These are phyloP conservation scores for Termitomyces sp. DNA, from an alignment of 768 basidiomycete species.

Conservation along the genomic window DNA sequence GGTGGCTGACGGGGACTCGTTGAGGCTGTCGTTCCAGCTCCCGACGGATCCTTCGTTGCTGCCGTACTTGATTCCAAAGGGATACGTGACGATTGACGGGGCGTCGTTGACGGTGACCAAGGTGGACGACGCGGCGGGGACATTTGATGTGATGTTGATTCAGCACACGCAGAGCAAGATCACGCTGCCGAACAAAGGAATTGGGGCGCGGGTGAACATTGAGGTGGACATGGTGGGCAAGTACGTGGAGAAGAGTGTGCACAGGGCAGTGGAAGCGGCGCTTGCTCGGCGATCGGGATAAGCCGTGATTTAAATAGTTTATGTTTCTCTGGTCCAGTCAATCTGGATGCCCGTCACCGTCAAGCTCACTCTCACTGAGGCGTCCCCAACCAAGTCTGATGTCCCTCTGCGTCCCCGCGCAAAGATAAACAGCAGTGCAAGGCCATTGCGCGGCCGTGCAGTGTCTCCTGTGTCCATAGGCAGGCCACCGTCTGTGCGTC, in stretches of 20 bases:
- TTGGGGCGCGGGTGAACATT: conserved; percentile 86
- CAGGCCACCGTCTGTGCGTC: too few species aligned
- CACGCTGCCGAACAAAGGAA: conserved; percentile 66
- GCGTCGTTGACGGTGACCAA: conserved; percentile 87
- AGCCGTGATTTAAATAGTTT: conserved; percentile 2
- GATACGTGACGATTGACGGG: conserved; percentile 93
- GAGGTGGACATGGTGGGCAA: conserved; percentile 96
- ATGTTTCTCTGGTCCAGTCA: too few species aligned
- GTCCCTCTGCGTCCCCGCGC: conserved; percentile 45
- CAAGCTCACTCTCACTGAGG: conserved; percentile 43
- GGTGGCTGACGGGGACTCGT: conserved; percentile 78
- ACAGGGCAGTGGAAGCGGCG: conserved; percentile 55
- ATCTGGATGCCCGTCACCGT: conserved; percentile 45
- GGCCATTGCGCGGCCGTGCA: too few species aligned
- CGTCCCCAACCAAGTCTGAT: conserved; percentile 23
- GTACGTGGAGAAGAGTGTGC: conserved; percentile 83
- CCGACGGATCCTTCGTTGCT: conserved; percentile 67
- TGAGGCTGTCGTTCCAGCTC: conserved; percentile 80
- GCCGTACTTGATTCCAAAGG: conserved; percentile 87
- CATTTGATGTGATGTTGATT: conserved; percentile 93
- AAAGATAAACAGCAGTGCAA: conserved; percentile 54
- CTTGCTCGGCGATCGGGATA: conserved; percentile 35
- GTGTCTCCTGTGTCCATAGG: too few species aligned
- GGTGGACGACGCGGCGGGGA: conserved; percentile 59
- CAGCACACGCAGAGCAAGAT: conserved; percentile 90